Percentiles rank a stretch among this genome's conserved stretches.
Conservation (phyloP, 2,329 filamentous ascomycete genomes). For the Sclerotinia minor region DNA sequence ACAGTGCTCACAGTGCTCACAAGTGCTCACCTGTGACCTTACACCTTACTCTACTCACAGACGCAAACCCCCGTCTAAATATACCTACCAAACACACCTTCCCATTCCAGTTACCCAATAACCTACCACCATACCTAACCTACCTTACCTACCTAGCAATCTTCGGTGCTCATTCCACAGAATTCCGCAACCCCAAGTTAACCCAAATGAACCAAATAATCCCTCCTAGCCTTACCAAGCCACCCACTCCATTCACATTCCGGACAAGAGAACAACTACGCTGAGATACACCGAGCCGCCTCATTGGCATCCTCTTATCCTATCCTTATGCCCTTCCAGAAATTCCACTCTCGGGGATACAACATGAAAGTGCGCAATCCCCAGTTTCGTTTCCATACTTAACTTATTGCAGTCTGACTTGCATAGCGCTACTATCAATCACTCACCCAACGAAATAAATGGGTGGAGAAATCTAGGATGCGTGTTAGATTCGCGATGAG, state of each 20-base stretch:
- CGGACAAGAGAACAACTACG: background rate
- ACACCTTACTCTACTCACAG: background rate
- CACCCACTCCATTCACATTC: background rate
- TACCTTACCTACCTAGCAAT: background rate
- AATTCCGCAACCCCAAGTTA: background rate
- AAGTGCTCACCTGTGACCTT: too few relatives aligned
- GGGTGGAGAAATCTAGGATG: background rate
- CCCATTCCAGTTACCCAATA: background rate
- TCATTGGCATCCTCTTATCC: conserved; percentile 12
- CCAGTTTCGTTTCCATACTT: conserved; percentile 7
- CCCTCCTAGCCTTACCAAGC: conserved; percentile 17
- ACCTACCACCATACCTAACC: too few relatives aligned
- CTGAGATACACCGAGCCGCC: conserved; percentile 9
- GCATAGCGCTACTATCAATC: background rate
- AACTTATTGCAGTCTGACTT: too few relatives aligned
- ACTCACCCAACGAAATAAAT: conserved; percentile 10
- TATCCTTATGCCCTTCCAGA: conserved; percentile 1
- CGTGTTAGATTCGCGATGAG: conserved; percentile 21
- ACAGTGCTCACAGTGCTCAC: too few relatives aligned
- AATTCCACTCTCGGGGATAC: conserved; percentile 6
- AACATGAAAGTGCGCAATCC: background rate
- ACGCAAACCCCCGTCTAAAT: conserved; percentile 10
- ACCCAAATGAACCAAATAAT: background rate
- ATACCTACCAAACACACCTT: conserved; percentile 9
- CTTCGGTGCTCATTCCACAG: background rate